Base-by-base conservation (phyloP, 192 early-diverging fungal species). In the Coemansia sp. region DNA sequence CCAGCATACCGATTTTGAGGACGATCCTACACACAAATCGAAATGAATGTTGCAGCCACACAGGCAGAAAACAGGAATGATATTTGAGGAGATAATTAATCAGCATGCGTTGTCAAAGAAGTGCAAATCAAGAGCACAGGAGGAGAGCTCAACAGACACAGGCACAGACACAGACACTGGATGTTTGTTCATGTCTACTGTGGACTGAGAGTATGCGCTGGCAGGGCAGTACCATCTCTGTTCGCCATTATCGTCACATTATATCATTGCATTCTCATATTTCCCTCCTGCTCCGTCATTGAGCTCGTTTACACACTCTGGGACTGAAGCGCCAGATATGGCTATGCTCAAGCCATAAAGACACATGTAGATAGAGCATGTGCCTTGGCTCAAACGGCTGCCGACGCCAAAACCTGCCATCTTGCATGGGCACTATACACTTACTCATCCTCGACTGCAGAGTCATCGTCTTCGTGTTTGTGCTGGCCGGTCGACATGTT, bases 1-100 rank as follows among this genome's bases (percentile, higher is more conserved):
- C 95, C 26, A 98, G 91, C 89, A 98, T 95, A 15, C 94, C 94
- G 45, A 96, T 92, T 73, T 98, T 98, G 35, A 98, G 76, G 20
- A 96, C 87, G 42, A 95, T 91, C 70, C 74, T 75, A 75, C 64
- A 62, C 20, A 15, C 10, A n/a, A n/a, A n/a, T n/a, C n/a, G n/a
- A n/a, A n/a, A n/a, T n/a, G n/a, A n/a, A n/a, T n/a, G n/a, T n/a
- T n/a, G 18, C 52, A 53, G 61, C 2, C 48, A 65, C 7, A 12
- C 8, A 40, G 39, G 16, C 16, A 37, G 58, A n/a, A n/a, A n/a
- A n/a, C n/a, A n/a, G n/a, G n/a, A n/a, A n/a, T n/a, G n/a, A n/a
- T n/a, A n/a, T n/a, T n/a, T n/a, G 23, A 45, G 33, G 39, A 33
- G 35, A 42, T 10, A 34, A 53, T 13, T 26, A 51, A 26, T 26